phyloP scores from a whole-genome alignment of 805 yeast species.

The Kluyveromyces dobzhanskii region DNA sequence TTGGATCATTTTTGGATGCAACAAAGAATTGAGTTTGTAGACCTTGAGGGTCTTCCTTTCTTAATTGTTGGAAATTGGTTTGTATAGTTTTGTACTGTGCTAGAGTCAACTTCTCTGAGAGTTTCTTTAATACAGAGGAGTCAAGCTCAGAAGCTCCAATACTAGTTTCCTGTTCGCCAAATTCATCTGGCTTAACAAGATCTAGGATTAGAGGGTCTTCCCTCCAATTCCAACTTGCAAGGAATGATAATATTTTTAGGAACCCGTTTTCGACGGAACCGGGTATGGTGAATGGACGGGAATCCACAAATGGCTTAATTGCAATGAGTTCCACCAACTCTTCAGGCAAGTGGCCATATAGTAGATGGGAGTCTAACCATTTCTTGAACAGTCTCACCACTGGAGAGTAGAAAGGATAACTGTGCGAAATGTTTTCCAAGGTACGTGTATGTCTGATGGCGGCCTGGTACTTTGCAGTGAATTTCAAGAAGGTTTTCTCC shows the following conservation, averaged over 20 bases:
- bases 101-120: slow-evolving; percentile 55
- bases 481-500: slow-evolving; percentile 55
- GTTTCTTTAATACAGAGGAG: slow-evolving; percentile 33
- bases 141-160: slow-evolving; percentile 25
- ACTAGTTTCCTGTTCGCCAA: slow-evolving; percentile 25
- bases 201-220: slow-evolving; percentile 80
- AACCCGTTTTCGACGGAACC: slow-evolving; percentile 76
- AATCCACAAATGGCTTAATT: slow-evolving; percentile 75
- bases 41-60: slow-evolving; percentile 77
- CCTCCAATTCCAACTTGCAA: slow-evolving; percentile 91
- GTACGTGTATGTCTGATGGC: slow-evolving; percentile 76
- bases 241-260: slow-evolving; percentile 57
- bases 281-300: slow-evolving; percentile 79
- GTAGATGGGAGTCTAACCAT: slow-evolving; percentile 82
- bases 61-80: slow-evolving; percentile 54
- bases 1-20: slow-evolving; percentile 75
- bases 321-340: slow-evolving; percentile 79
- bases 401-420: slow-evolving; percentile 66
- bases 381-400: slow-evolving; percentile 77
- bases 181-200: slow-evolving; percentile 44
- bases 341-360: slow-evolving; percentile 63
- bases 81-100: slow-evolving; percentile 54
- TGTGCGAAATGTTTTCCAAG: slow-evolving; percentile 58
- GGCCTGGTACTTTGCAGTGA: slow-evolving; percentile 55
- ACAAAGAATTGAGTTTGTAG: slow-evolving; percentile 72